Evolutionary conservation across 1,284 basidiomycete species (phyloP).

Genomic region (Tilletia walkeri): DNA sequence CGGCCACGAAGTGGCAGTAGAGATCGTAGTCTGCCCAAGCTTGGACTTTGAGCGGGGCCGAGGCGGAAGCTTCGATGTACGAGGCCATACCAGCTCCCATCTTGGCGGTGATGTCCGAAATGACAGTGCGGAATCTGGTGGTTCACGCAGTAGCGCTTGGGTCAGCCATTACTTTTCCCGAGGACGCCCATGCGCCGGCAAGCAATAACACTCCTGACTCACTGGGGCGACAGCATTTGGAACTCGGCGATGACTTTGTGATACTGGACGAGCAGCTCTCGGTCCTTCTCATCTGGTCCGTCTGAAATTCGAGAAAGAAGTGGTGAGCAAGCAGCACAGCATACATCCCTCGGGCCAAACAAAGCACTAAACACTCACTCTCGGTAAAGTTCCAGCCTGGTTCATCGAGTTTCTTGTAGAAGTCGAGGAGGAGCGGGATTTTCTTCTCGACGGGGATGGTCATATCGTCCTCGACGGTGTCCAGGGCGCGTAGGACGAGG

Average conservation of each 20-base stretch:
- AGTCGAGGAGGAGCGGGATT: slow-evolving; percentile 77
- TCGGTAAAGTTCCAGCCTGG: slow-evolving; percentile 86
- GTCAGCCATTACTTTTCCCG: background rate
- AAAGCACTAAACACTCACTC: slow-evolving; percentile 51
- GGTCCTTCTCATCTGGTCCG: slow-evolving; percentile 87
- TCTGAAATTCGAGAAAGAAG: slow-evolving; percentile 25
- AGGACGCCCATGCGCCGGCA: too few species aligned
- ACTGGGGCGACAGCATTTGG: slow-evolving; percentile 57
- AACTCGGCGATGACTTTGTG: slow-evolving; percentile 80
- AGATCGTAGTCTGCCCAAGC: slow-evolving; percentile 77
- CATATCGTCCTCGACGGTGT: slow-evolving; percentile 99
- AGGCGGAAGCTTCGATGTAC: slow-evolving; percentile 60
- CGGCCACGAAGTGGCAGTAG: slow-evolving; percentile 98
- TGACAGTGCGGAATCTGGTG: slow-evolving; percentile 71
- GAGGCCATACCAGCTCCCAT: slow-evolving; percentile 97
- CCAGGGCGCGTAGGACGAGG: slow-evolving; percentile 84
- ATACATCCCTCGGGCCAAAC: too few species aligned
- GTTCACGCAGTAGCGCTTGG: background rate
- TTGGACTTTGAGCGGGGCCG: slow-evolving; percentile 31
- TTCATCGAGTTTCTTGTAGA: slow-evolving; percentile 76
- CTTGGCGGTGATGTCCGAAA: slow-evolving; percentile 66
- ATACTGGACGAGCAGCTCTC: slow-evolving; percentile 82
- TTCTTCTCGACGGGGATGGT: slow-evolving; percentile 82
- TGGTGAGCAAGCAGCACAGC: background rate
- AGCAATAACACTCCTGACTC: background rate